Percentiles rank a stretch among this genome's conserved stretches.
phyloP scores from a whole-genome alignment of 2,329 filamentous ascomycete genomes.

The Pestalotiopsis sp. region DNA sequence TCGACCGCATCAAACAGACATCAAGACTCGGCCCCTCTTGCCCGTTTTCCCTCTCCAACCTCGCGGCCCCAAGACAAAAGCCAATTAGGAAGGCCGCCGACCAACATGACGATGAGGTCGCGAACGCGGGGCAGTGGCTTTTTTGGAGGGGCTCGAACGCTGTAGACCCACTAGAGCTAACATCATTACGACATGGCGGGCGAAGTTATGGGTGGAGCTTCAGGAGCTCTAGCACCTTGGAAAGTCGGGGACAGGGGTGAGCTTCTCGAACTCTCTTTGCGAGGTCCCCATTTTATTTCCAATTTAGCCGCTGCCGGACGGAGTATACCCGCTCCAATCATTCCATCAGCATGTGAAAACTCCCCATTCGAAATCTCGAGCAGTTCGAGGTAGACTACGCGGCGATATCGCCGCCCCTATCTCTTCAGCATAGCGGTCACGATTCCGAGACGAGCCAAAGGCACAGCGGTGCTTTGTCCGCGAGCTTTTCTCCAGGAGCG shows the following conservation, averaged over 20 bases:
- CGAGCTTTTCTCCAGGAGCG: background rate
- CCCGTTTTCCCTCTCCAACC: background rate
- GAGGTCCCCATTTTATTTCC: background rate
- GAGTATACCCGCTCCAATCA: conserved; percentile 11
- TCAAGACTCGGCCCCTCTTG: background rate
- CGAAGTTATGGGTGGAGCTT: background rate
- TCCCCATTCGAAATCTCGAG: background rate
- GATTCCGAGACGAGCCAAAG: background rate
- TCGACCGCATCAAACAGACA: background rate
- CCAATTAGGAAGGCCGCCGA: conserved; percentile 9
- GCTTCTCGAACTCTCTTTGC: conserved; percentile 1
- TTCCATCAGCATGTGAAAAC: background rate
- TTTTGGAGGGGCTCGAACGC: background rate
- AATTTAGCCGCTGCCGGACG: conserved; percentile 1
- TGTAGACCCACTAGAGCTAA: conserved; percentile 9
- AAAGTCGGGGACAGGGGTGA: background rate
- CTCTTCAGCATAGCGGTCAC: background rate
- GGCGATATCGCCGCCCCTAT: background rate
- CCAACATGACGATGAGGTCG: conserved; percentile 4
- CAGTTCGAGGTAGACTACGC: background rate
- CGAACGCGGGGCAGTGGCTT: conserved; percentile 7
- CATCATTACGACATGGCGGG: conserved; percentile 9
- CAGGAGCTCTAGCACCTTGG: background rate
- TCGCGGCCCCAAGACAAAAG: background rate
- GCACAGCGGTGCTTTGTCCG: background rate